Conservation (phyloP, 2,329 filamentous ascomycete species). For the Claviceps maximensis region DNA sequence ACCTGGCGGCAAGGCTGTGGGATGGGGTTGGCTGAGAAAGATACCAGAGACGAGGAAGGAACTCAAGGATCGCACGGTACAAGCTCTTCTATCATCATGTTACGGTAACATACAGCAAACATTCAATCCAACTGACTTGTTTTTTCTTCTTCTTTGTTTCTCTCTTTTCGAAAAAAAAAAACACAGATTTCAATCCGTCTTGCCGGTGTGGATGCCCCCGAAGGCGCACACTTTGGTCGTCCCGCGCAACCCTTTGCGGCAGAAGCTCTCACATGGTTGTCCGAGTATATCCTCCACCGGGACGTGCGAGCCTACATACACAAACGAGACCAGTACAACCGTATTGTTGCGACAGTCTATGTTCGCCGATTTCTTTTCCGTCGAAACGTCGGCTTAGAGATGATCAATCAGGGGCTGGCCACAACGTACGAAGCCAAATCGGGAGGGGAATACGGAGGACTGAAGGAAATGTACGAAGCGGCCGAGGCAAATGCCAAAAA, state of each 20-base stretch:
- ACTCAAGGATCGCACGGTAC: conserved; percentile 65
- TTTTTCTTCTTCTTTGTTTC: background rate
- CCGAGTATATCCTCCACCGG: conserved; percentile 52
- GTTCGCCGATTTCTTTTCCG: conserved; percentile 56
- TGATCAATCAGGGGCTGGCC: conserved; percentile 74
- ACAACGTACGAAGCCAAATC: conserved; percentile 89
- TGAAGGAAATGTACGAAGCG: conserved; percentile 48
- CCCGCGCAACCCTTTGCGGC: conserved; percentile 72
- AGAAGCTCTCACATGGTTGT: conserved; percentile 76
- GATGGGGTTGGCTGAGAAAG: conserved; percentile 84
- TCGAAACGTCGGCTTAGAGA: conserved; percentile 75
- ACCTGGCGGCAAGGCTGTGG: conserved; percentile 71
- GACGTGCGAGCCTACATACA: conserved; percentile 75
- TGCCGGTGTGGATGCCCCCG: conserved; percentile 86
- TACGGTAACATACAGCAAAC: background rate
- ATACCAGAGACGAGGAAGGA: conserved; percentile 57
- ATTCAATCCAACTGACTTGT: background rate
- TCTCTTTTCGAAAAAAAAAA: background rate
- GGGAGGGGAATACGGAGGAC: conserved; percentile 75
- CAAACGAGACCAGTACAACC: conserved; percentile 80
- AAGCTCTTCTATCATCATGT: background rate
- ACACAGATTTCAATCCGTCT: conserved; percentile 71
- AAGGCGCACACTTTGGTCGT: conserved; percentile 81
- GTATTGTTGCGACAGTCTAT: conserved; percentile 76
- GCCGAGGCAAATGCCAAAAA: conserved; percentile 54